Evolutionary conservation across 345 rosid genomes (phyloP).

Genomic region (Citrus glauca): DNA sequence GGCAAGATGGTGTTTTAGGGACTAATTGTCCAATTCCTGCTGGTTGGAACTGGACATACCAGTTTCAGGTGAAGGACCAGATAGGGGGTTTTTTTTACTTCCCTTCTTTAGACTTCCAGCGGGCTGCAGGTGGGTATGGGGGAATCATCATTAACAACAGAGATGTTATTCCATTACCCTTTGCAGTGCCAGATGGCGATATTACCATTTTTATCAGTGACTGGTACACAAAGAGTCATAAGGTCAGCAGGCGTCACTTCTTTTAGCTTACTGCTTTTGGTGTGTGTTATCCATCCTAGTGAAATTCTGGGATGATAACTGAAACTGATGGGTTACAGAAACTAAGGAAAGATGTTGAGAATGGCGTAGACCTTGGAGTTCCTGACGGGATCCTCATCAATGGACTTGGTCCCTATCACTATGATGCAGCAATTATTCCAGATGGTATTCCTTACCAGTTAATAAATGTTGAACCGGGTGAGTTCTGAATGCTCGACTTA

Average conservation of each 20-base stretch:
- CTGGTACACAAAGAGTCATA: slow-evolving; percentile 71
- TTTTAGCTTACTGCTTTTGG: slow-evolving; percentile 8
- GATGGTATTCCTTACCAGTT: slow-evolving; percentile 55
- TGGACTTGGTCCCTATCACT: slow-evolving; percentile 80
- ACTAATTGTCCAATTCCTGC: slow-evolving; percentile 86
- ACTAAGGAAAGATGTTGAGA: slow-evolving; percentile 67
- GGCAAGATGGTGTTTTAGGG: slow-evolving; percentile 92
- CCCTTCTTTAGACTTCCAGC: slow-evolving; percentile 62
- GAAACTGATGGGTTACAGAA: slow-evolving; percentile 39
- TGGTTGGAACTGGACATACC: slow-evolving; percentile 84
- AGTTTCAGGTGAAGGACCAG: slow-evolving; percentile 85
- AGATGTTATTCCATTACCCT: slow-evolving; percentile 64
- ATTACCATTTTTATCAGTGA: slow-evolving; percentile 69
- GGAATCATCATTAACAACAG: slow-evolving; percentile 71
- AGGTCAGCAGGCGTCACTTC: slow-evolving; percentile 38
- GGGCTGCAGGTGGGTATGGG: slow-evolving; percentile 80
- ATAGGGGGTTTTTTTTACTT: slow-evolving; percentile 84
- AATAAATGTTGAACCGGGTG: slow-evolving; percentile 83
- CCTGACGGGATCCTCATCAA: slow-evolving; percentile 80
- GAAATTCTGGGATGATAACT: slow-evolving; percentile 2
- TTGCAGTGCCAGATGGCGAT: slow-evolving; percentile 68
- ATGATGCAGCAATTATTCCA: slow-evolving; percentile 44
- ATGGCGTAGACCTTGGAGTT: slow-evolving; percentile 51
- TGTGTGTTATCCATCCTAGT: slow-evolving; percentile 1
- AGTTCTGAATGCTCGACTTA: not conserved